These are phyloP conservation scores for Nannizzia gypsea DNA, from an alignment of 2,329 filamentous ascomycete genomes.

Conservation along the genomic window DNA sequence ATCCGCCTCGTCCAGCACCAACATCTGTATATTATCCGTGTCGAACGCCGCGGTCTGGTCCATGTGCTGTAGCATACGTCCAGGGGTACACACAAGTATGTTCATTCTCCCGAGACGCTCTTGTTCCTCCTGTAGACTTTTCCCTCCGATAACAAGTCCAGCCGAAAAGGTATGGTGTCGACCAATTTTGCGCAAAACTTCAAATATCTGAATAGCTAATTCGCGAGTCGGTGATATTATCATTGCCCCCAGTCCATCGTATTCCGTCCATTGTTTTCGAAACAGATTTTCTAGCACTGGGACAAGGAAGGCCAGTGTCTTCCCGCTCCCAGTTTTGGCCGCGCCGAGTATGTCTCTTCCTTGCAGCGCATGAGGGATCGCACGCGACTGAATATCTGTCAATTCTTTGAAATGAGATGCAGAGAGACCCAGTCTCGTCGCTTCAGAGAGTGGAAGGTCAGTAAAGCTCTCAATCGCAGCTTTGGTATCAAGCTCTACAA, in stretches of 20 bases:
- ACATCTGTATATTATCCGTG: constrained; percentile 78
- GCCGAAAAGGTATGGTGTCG: constrained; percentile 83
- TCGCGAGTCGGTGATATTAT: constrained; percentile 92
- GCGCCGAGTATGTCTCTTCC: constrained; percentile 82
- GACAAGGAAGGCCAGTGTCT: constrained; percentile 84
- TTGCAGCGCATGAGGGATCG: constrained; percentile 78
- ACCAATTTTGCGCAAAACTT: constrained; percentile 82
- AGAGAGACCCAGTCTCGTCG: constrained; percentile 67
- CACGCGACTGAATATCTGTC: constrained; percentile 82
- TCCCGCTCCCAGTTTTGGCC: constrained; percentile 89
- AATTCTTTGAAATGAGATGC: constrained; percentile 78
- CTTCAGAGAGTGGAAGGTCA: constrained; percentile 72
- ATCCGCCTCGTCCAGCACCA: constrained; percentile 92
- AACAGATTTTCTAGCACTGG: constrained; percentile 90
- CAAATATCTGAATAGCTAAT: constrained; percentile 91
- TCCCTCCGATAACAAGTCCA: constrained; percentile 85
- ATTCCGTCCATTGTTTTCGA: constrained; percentile 75
- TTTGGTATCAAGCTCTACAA: constrained; percentile 36
- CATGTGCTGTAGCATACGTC: constrained; percentile 87
- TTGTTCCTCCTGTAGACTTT: constrained; percentile 75
- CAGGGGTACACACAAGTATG: constrained; percentile 89
- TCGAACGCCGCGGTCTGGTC: constrained; percentile 87
- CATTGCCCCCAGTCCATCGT: constrained; percentile 81
- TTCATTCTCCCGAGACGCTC: constrained; percentile 86
- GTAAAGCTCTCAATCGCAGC: constrained; percentile 56